Conservation (phyloP, 2,329 filamentous ascomycete species). For the Myriosclerotinia duriaeana region DNA sequence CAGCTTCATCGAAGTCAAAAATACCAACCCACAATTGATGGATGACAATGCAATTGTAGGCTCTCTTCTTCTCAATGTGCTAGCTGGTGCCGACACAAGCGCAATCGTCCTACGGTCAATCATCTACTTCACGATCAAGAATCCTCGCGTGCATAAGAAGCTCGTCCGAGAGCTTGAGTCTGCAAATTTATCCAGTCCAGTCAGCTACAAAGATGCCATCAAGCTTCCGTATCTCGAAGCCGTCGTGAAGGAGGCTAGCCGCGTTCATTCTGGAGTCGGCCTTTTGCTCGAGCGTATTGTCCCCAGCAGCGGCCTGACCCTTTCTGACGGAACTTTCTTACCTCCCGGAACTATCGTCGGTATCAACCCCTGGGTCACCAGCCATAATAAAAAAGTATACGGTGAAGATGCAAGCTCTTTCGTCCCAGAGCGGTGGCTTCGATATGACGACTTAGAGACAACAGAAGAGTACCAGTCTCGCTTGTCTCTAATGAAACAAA, state of each 20-base stretch:
- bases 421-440: constrained; percentile 46
- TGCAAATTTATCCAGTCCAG: background rate
- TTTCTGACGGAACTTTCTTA: constrained; percentile 36
- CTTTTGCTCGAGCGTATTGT: constrained; percentile 48
- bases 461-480: constrained; percentile 41
- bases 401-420: constrained; percentile 43
- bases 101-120: constrained; percentile 47
- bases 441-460: constrained; percentile 46
- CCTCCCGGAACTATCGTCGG: constrained; percentile 40
- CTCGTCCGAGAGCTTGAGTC: constrained; percentile 7
- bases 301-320: constrained; percentile 30
- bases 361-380: constrained; percentile 42
- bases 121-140: constrained; percentile 46
- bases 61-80: constrained; percentile 43
- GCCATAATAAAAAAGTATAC: constrained; percentile 41
- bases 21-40: constrained; percentile 6
- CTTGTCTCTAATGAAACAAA: constrained; percentile 43
- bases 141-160: constrained; percentile 37
- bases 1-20: constrained; percentile 1
- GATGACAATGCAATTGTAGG: background rate
- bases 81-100: constrained; percentile 46
- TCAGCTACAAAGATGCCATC: constrained; percentile 7
- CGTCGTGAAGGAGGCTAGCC: constrained; percentile 49
- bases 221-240: constrained; percentile 39
- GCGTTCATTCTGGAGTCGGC: constrained; percentile 47